Conservation (phyloP, 345 rosid species). For the Dimocarpus longan region DNA sequence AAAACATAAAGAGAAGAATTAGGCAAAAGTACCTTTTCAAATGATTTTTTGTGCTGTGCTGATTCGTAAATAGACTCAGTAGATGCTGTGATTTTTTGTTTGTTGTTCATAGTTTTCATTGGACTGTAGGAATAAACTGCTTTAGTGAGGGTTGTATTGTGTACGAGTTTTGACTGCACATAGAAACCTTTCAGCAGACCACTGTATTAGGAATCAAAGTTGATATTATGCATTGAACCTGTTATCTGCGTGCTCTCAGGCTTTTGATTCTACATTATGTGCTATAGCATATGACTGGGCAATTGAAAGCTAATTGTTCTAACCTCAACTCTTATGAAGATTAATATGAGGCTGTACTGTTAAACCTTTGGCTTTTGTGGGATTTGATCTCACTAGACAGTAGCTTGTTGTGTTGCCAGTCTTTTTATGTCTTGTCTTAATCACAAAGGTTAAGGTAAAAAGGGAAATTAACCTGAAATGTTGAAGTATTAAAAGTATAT, state of each 20-base stretch:
- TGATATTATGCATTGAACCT: background rate
- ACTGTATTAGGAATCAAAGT: background rate
- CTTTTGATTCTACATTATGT: background rate
- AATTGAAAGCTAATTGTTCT: background rate
- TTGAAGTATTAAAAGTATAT: background rate
- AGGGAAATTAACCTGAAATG: background rate
- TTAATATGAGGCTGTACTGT: background rate
- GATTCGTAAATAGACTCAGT: background rate
- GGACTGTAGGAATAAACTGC: background rate
- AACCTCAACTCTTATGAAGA: background rate
- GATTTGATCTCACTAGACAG: background rate
- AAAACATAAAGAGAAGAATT: background rate
- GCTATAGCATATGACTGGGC: background rate
- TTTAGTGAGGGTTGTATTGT: background rate
- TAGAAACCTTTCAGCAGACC: background rate
- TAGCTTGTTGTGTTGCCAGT: background rate
- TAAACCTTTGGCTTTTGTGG: background rate
- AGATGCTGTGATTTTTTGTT: constrained; percentile 4
- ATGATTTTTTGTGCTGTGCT: background rate
- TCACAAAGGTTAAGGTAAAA: background rate
- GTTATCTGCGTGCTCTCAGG: too few relatives aligned
- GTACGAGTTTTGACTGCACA: background rate
- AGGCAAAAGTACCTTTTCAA: background rate
- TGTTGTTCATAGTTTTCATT: background rate
- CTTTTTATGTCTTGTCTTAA: background rate